Evolutionary conservation across 257 asterid genomes (phyloP).

Genomic region (Ophiorrhiza pumila): DNA sequence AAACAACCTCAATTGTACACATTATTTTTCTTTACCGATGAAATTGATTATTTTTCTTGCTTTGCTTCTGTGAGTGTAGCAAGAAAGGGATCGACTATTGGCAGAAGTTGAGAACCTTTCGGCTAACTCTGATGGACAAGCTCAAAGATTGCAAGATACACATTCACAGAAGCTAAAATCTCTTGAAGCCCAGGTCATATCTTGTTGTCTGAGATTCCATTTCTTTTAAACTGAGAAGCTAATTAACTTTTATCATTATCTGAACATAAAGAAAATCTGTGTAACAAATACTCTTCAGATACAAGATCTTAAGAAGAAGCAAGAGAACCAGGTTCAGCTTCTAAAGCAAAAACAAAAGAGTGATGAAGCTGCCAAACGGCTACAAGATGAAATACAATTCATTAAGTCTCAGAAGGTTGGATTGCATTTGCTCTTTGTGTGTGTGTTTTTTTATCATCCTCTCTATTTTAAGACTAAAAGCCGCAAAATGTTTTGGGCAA

Average conservation of each 20-base stretch:
- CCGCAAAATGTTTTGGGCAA: conserved; percentile 17
- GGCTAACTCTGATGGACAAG: conserved; percentile 85
- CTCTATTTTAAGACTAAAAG: conserved; percentile 3
- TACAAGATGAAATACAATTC: conserved; percentile 94
- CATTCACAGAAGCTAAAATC: conserved; percentile 80
- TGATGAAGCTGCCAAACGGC: conserved; percentile 88
- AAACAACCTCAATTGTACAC: conserved; percentile 8
- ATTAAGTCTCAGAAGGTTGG: conserved; percentile 93
- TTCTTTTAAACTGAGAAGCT: neutral
- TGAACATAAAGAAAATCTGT: conserved; percentile 3
- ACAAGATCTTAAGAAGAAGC: conserved; percentile 96
- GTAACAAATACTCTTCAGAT: conserved; percentile 45
- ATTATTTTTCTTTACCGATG: neutral
- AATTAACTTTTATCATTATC: conserved; percentile 2
- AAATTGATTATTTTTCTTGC: conserved; percentile 20
- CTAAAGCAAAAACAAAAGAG: conserved; percentile 95
- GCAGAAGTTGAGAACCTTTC: conserved; percentile 93
- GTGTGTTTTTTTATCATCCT: conserved; percentile 1
- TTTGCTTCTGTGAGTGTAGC: conserved; percentile 40
- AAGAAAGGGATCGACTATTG: conserved; percentile 73
- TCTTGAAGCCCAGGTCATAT: conserved; percentile 81
- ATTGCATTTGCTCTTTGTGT: conserved; percentile 15
- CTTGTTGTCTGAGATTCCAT: neutral
- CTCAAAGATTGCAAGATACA: conserved; percentile 78
- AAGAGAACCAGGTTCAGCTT: conserved; percentile 92